phyloP scores from a whole-genome alignment of 495 filamentous ascomycete genomes.

The Hyaloscypha bicolor region DNA sequence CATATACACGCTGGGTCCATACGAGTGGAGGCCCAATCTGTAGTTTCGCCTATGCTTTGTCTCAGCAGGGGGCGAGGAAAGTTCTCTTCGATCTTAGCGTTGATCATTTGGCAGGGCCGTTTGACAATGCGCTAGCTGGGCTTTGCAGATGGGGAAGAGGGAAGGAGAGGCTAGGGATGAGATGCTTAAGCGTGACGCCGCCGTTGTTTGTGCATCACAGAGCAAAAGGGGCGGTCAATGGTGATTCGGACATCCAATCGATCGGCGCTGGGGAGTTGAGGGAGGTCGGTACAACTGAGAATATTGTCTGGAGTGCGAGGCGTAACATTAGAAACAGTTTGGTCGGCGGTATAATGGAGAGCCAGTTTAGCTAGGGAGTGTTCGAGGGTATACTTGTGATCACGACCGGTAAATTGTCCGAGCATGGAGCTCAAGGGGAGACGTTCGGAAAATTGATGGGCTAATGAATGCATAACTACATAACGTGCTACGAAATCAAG shows the following conservation, averaged over 20 bases:
- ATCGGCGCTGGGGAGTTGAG: neutral
- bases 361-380: neutral
- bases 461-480: no score
- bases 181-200: neutral
- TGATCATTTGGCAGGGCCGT: neutral
- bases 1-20: neutral
- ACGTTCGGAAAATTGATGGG: no score
- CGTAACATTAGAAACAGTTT: neutral
- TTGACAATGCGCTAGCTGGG: neutral
- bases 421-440: no score
- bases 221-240: neutral
- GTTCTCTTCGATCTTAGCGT: neutral
- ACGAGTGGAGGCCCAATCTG: neutral
- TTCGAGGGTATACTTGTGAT: no score
- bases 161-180: neutral
- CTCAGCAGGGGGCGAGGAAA: neutral
- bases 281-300: neutral
- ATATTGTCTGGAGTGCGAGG: conserved; percentile 1
- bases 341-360: neutral
- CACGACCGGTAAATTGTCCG: no score
- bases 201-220: neutral
- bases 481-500: no score
- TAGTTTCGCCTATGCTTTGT: neutral
- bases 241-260: neutral
- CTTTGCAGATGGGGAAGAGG: neutral